Percentiles rank a stretch among this genome's conserved stretches.
Evolutionary conservation across 2,329 filamentous ascomycete species (phyloP).

Genomic region (Pezicula neosporulosa): DNA sequence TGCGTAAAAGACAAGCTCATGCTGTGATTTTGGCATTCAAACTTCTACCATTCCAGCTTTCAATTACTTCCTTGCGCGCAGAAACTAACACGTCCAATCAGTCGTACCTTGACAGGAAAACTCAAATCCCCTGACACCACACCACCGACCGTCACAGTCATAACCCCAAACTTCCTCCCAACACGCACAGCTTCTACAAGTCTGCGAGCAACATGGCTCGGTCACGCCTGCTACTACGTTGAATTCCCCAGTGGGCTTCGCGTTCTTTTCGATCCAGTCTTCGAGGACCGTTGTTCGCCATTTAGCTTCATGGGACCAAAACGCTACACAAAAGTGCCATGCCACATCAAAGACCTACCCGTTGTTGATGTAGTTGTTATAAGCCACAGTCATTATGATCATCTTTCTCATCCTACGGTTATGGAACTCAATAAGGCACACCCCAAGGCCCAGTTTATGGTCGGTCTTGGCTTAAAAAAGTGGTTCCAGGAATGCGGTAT

Average conservation of each 20-base stretch:
- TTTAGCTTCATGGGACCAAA: constrained; percentile 68
- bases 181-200: constrained; percentile 45
- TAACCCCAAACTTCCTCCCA: constrained; percentile 54
- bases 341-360: constrained; percentile 74
- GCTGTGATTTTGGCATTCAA: no score
- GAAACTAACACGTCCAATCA: constrained; percentile 6
- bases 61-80: not conserved
- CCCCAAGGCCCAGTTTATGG: constrained; percentile 83
- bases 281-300: constrained; percentile 82
- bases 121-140: constrained; percentile 50
- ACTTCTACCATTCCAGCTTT: not conserved
- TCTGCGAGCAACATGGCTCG: constrained; percentile 88
- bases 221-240: constrained; percentile 90
- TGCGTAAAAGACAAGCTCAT: no score
- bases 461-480: constrained; percentile 74
- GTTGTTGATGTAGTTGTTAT: constrained; percentile 69
- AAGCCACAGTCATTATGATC: constrained; percentile 89
- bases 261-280: constrained; percentile 91
- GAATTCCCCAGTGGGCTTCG: constrained; percentile 85
- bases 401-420: constrained; percentile 75
- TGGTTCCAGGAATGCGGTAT: constrained; percentile 78
- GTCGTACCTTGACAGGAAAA: constrained; percentile 18
- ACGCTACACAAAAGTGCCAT: constrained; percentile 75
- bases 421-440: constrained; percentile 66
- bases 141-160: constrained; percentile 59